These are phyloP conservation scores for Keithomyces neogunnii DNA, from an alignment of 2,329 filamentous ascomycete species.

Conservation along the genomic window DNA sequence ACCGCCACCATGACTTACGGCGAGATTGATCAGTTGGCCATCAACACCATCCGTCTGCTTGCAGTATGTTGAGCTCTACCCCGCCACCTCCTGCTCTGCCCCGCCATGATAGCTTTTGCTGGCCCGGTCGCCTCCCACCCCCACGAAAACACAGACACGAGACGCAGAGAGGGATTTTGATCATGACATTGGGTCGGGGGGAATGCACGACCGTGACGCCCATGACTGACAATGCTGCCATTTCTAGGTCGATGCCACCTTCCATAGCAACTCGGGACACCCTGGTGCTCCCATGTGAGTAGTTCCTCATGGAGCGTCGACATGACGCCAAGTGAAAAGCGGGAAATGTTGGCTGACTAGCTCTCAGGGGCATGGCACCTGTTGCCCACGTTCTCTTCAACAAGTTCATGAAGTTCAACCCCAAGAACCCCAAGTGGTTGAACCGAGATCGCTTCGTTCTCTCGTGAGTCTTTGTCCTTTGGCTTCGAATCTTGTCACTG, in stretches of 20 bases:
- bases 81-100: slow-evolving; percentile 17
- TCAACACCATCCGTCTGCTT: slow-evolving; percentile 96
- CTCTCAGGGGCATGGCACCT: slow-evolving; percentile 70
- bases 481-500: not conserved
- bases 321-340: not conserved
- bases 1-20: slow-evolving; percentile 71
- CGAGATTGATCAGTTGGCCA: slow-evolving; percentile 79
- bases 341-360: slow-evolving; percentile 21
- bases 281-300: slow-evolving; percentile 92
- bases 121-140: not conserved
- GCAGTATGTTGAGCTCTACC: slow-evolving; percentile 60
- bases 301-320: not conserved
- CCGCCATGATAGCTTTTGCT: slow-evolving; percentile 16
- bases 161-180: not conserved
- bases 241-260: slow-evolving; percentile 87
- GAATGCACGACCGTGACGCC: not conserved
- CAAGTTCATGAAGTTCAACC: slow-evolving; percentile 99
- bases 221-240: not conserved
- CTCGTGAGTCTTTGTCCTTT: slow-evolving; percentile 60
- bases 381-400: slow-evolving; percentile 96
- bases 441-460: slow-evolving; percentile 99
- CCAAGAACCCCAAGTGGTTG: slow-evolving; percentile 94
- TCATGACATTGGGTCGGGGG: slow-evolving; percentile 3
- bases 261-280: slow-evolving; percentile 93
- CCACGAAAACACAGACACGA: not conserved